Conservation (phyloP, 2,329 filamentous ascomycete genomes). For the Hypoxylon sp. region DNA sequence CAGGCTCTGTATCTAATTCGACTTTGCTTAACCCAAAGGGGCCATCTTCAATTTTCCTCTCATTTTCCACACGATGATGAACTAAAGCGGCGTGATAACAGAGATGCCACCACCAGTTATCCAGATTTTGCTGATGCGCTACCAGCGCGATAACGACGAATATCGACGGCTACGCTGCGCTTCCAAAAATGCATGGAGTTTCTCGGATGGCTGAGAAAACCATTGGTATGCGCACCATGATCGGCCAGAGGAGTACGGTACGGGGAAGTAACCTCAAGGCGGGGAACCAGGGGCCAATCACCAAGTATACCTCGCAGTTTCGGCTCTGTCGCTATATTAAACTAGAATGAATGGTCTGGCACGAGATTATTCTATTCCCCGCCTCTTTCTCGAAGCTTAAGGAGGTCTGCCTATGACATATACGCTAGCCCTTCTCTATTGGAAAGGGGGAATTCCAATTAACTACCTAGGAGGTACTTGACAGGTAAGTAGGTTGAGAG, state of each 20-base stretch:
- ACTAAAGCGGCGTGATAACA: neutral
- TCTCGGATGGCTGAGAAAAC: neutral
- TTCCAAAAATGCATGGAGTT: neutral
- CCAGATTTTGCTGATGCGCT: neutral
- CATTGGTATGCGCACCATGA: neutral
- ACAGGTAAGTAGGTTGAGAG: slow-evolving; percentile 15
- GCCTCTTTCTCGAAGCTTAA: slow-evolving; percentile 1
- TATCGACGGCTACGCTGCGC: neutral
- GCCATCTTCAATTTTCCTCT: neutral
- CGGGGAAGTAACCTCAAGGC: slow-evolving; percentile 6
- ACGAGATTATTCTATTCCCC: neutral
- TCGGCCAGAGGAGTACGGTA: neutral
- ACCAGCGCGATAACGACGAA: neutral
- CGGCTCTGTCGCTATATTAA: slow-evolving; percentile 4
- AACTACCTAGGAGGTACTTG: too few relatives aligned
- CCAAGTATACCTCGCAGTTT: neutral
- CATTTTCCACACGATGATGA: neutral
- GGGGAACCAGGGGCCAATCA: slow-evolving; percentile 1
- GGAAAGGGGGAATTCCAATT: neutral
- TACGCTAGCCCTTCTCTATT: slow-evolving; percentile 1
- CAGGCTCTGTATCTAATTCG: neutral
- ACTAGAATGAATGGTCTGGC: neutral
- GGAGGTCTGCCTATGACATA: neutral
- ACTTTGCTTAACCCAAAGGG: neutral
- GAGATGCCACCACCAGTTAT: neutral